A percentile compares a stretch with the other conserved stretches of the same genome.
Conservation (phyloP, 495 filamentous ascomycete genomes). For the Tuber brumale region DNA sequence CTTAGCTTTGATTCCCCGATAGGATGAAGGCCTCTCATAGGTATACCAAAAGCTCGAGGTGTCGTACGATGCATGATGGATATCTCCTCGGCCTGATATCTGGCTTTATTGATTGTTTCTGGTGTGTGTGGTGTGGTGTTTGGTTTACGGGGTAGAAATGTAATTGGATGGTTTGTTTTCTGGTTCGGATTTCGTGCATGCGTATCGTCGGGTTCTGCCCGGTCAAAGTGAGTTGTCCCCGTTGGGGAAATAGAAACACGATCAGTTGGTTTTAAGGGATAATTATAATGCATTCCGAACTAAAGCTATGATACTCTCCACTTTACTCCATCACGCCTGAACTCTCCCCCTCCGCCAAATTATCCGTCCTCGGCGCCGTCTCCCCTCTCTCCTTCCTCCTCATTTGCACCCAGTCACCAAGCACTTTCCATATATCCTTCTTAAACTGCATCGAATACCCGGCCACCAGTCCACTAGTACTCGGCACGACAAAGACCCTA, state of each 20-base stretch:
- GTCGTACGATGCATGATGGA: too few species aligned
- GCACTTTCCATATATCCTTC: slow-evolving; percentile 71
- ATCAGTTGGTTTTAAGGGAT: neutral
- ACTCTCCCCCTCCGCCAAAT: neutral
- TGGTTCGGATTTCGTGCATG: neutral
- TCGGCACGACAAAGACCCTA: slow-evolving; percentile 78
- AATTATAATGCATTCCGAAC: neutral
- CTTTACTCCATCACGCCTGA: neutral
- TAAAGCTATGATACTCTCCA: neutral
- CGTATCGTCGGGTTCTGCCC: neutral
- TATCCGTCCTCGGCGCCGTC: slow-evolving; percentile 29
- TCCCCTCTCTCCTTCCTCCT: slow-evolving; percentile 54
- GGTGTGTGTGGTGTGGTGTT: too few species aligned
- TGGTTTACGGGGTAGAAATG: too few species aligned
- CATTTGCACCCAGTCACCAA: slow-evolving; percentile 72
- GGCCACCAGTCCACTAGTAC: slow-evolving; percentile 81
- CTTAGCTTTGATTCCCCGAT: too few species aligned
- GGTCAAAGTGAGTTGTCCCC: neutral
- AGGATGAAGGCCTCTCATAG: too few species aligned
- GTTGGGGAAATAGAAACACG: neutral
- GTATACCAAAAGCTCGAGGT: too few species aligned
- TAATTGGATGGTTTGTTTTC: too few species aligned
- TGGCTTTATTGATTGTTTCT: neutral
- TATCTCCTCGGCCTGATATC: neutral
- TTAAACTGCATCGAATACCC: slow-evolving; percentile 66